A percentile compares a stretch with the other conserved stretches of the same genome.
These are phyloP conservation scores for Penicillium palitans DNA, from an alignment of 2,329 filamentous ascomycete species.

Conservation along the genomic window DNA sequence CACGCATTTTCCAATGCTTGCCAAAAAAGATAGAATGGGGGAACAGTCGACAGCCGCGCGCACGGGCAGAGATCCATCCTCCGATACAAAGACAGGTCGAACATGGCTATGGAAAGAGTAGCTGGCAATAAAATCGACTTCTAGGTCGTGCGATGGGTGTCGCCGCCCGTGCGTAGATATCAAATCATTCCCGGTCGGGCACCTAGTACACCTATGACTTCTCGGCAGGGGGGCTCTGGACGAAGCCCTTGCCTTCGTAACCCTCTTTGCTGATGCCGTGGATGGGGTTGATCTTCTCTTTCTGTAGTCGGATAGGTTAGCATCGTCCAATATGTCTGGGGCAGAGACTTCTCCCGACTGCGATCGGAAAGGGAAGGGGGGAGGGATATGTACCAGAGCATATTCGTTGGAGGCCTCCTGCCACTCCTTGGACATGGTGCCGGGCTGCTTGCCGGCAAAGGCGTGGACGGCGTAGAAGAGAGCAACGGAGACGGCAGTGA, in stretches of 20 bases:
- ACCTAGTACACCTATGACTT: slow-evolving; percentile 34
- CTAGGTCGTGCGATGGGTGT: neutral
- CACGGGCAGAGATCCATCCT: slow-evolving; percentile 10
- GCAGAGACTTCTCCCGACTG: neutral
- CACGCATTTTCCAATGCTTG: slow-evolving; percentile 40
- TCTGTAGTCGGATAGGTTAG: slow-evolving; percentile 51
- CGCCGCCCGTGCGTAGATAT: slow-evolving; percentile 18
- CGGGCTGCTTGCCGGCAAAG: slow-evolving; percentile 70
- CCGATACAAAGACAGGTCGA: slow-evolving; percentile 18
- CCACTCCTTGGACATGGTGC: slow-evolving; percentile 95
- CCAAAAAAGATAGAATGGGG: slow-evolving; percentile 31
- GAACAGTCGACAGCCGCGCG: slow-evolving; percentile 20
- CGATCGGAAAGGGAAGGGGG: neutral
- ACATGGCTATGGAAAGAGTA: slow-evolving; percentile 11
- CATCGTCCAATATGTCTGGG: slow-evolving; percentile 15
- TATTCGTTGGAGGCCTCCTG: slow-evolving; percentile 95
- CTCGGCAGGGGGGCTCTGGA: slow-evolving; percentile 61
- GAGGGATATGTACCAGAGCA: slow-evolving; percentile 68
- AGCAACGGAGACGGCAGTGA: slow-evolving; percentile 65
- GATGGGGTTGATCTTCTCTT: slow-evolving; percentile 82
- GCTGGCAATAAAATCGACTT: slow-evolving; percentile 1
- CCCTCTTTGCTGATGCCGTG: slow-evolving; percentile 77
- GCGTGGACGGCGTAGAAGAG: slow-evolving; percentile 72
- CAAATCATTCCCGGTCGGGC: slow-evolving; percentile 27
- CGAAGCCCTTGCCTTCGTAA: slow-evolving; percentile 74